Evolutionary conservation across 179 eudicot species (phyloP), one percentile per base, ranked within the genome.

Genomic region (Nepenthes alata): DNA sequence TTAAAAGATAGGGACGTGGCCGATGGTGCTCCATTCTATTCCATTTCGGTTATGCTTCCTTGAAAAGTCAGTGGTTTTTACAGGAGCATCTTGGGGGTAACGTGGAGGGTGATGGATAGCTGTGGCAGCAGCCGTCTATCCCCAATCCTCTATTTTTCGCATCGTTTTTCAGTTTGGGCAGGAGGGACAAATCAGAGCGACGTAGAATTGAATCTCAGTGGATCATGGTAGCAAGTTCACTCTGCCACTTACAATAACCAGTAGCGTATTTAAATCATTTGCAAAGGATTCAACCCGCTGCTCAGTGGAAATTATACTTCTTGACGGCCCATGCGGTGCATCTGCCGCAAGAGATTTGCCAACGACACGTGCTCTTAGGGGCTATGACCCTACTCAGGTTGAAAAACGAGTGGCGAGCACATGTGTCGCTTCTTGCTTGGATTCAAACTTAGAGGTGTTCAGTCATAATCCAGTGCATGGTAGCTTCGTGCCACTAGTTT

Each of bases 401-500:
- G 12, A 37, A 10, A 55, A 34, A 16, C 1, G 37, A 35, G 37
- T 37, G 37, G n/a, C 11, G 12, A n/a, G 58, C n/a, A 2, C 53
- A 50, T 50, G 53, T 2, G 15, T 50, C 53, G 11, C 53, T 50
- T 50, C 53, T 50, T 0, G 53, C 53, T 2, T 11, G 15, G 15
- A 50, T 50, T 50, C 53, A 1, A 0, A 50, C 53, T 50, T 50
- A 50, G 2, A 10, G 53, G 53, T 39, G 45, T 39, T 39, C 1
- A 39, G 45, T 39, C 45, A 39, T 39, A 1, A 39, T 39, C 45
- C 45, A 39, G 1, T 39, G 45, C 45, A 39, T 11, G 11, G 12
- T 50, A 50, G 53, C 53, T 50, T 50, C 3, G 12, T 3, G 4
- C 79, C 75, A 71, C 67, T 71, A 57, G 78, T 72, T 78, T 78